These are phyloP conservation scores for Filobasidium uniguttulatum DNA, from an alignment of 1,284 basidiomycete species.

Conservation along the genomic window DNA sequence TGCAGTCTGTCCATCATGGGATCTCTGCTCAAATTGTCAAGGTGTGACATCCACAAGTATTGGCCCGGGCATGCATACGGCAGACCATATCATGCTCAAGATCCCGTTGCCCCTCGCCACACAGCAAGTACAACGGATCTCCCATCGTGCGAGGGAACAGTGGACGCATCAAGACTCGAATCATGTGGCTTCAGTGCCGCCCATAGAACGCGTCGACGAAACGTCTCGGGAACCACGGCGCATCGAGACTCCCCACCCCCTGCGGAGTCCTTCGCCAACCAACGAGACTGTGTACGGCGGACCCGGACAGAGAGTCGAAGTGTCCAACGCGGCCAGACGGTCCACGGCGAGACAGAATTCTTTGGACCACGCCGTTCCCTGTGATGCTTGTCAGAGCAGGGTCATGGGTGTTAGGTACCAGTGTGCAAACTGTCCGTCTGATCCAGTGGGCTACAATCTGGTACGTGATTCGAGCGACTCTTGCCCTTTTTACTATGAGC, in stretches of 20 bases:
- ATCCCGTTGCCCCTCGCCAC: constrained; percentile 67
- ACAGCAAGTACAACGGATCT: constrained; percentile 57
- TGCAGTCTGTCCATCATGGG: constrained; percentile 53
- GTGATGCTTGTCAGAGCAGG: constrained; percentile 31
- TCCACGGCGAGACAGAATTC: constrained; percentile 26
- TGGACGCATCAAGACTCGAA: constrained; percentile 65
- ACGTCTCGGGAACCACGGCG: neutral
- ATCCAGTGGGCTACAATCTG: constrained; percentile 32
- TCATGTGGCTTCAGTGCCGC: constrained; percentile 20
- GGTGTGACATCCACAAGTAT: constrained; percentile 45
- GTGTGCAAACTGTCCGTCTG: constrained; percentile 37
- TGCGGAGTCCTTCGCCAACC: constrained; percentile 28
- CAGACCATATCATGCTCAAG: constrained; percentile 78
- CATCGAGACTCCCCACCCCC: neutral
- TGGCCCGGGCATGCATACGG: constrained; percentile 25
- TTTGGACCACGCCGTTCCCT: constrained; percentile 28
- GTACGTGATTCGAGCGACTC: constrained; percentile 15
- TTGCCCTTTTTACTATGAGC: neutral
- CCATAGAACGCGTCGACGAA: neutral
- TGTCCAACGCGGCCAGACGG: constrained; percentile 22
- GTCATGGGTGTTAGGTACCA: constrained; percentile 36
- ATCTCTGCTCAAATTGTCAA: constrained; percentile 73
- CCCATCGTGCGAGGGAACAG: constrained; percentile 54
- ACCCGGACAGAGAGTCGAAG: neutral
- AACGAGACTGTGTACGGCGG: constrained; percentile 33